Evolutionary conservation across 1,284 basidiomycete species (phyloP).

Genomic region (Phylloporus sp.): DNA sequence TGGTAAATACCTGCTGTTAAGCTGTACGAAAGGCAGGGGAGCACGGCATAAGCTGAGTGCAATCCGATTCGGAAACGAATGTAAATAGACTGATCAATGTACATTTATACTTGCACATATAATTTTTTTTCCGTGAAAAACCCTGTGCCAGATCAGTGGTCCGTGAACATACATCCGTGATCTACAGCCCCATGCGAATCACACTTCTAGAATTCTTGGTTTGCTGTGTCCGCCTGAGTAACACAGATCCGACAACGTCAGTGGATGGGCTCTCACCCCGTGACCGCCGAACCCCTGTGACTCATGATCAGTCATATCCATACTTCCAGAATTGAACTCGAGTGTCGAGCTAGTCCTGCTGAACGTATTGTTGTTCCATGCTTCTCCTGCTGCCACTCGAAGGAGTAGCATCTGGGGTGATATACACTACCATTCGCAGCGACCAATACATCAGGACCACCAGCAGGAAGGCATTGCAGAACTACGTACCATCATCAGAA

Average conservation of each 20-base stretch:
- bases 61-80: too few species aligned
- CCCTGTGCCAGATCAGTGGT: neutral
- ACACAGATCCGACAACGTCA: neutral
- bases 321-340: conserved; percentile 3
- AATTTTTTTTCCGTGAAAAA: neutral
- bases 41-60: too few species aligned
- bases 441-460: neutral
- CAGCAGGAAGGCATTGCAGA: too few species aligned
- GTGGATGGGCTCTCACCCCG: neutral
- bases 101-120: too few species aligned
- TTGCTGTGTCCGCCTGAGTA: neutral
- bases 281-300: neutral
- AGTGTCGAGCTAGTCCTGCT: neutral
- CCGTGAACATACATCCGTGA: neutral
- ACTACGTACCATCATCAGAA: conserved; percentile 8
- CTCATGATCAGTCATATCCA: neutral
- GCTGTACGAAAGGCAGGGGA: too few species aligned
- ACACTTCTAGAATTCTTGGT: neutral
- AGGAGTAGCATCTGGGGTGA: conserved; percentile 29
- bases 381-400: conserved; percentile 10
- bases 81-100: too few species aligned
- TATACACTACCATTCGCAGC: conserved; percentile 18
- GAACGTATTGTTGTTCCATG: conserved; percentile 7
- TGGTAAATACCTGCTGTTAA: too few species aligned
- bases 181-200: neutral